Evolutionary conservation across 441 rosid species (phyloP), one percentile per base, ranked within the genome.

Genomic region (Melastoma candidum): DNA sequence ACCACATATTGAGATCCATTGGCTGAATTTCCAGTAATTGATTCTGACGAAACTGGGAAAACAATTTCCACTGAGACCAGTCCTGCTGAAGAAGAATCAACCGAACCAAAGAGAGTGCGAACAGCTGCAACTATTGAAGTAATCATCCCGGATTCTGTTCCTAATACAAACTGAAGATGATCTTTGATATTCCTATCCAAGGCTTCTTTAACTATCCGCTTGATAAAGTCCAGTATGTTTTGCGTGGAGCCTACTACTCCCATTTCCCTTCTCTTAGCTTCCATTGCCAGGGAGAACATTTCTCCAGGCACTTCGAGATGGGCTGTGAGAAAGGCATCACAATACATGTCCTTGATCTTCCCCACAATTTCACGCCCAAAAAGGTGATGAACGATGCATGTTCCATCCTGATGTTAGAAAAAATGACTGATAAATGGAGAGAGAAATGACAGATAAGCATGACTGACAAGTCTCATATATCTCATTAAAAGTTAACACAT

Each of bases 261-360:
- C 98, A 92, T 92, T 64, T 82, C 98, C 70, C 98, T 77, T 65
- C 76, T 68, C 76, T 84, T 85, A 12, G 97, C 92, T 63, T 92
- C 97, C 88, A 86, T 88, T 51, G 98, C 98, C 68, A 92, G 65
- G 49, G 95, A 73, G 70, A 92, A 88, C 98, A 92, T 92, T 79
- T 92, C 97, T 59, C 97, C 97, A 17, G 98, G 98, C 63, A 88
- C 97, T 74, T 92, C 92, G 5, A 92, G 84, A 60, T 92, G 98
- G 9, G 97, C 98, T 6, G 95, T 88, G 56, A 92, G 79, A 66
- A 82, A 88, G 59, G 98, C 90, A 52, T 92, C 97, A 48, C 85
- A 81, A 57, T 92, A 79, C 86, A 86, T 78, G 54, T 84, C 87
- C 61, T 78, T 84, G 64, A 92, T 84, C 77, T 67, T 81, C 71